Conservation (phyloP, 2,329 filamentous ascomycete genomes). For the Torrubiellomyces zombiae region DNA sequence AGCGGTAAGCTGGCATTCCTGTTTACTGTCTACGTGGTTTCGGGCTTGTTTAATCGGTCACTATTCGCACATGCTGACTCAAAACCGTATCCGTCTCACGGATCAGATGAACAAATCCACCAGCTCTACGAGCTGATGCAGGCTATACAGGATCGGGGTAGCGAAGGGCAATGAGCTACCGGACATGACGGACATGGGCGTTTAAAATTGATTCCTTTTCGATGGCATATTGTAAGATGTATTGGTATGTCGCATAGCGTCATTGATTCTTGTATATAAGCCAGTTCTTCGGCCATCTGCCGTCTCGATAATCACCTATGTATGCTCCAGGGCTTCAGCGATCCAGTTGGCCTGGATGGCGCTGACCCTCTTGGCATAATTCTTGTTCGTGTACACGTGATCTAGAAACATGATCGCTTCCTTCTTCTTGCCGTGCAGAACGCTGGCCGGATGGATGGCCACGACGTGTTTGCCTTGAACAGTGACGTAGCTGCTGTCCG, state of each 20-base stretch:
- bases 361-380: conserved; percentile 50
- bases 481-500: conserved; percentile 45
- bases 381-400: conserved; percentile 49
- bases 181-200: no score
- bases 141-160: conserved; percentile 39
- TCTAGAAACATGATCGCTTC: conserved; percentile 55
- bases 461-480: conserved; percentile 42
- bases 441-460: conserved; percentile 45
- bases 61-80: no score
- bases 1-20: conserved; percentile 45
- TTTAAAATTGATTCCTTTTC: no score
- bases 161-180: no score
- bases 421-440: conserved; percentile 43
- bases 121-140: conserved; percentile 93
- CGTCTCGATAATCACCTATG: no score
- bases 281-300: no score
- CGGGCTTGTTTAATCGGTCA: no score
- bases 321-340: conserved; percentile 26
- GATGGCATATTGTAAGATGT: no score
- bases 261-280: no score
- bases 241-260: no score
- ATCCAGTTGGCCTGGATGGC: conserved; percentile 45
- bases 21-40: no score
- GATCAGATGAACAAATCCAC: conserved; percentile 83
- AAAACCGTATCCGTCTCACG: no score